phyloP scores from a whole-genome alignment of 306 rosid genomes.

The Vicia sativa region DNA sequence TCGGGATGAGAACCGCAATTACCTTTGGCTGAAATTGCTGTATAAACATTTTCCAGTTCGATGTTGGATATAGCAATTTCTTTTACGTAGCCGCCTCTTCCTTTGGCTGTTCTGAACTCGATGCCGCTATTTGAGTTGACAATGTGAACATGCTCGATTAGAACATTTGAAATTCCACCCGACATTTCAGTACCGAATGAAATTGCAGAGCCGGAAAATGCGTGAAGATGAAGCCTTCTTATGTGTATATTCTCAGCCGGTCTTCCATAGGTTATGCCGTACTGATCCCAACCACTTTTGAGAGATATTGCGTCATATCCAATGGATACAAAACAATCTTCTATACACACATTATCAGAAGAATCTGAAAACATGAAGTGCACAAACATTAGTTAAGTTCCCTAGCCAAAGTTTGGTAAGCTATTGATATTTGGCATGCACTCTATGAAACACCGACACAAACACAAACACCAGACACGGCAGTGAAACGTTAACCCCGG shows the following conservation, averaged over 20 bases:
- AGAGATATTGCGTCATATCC: slow-evolving; percentile 90
- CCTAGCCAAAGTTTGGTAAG: neutral
- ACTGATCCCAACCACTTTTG: slow-evolving; percentile 99
- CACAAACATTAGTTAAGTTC: slow-evolving; percentile 28
- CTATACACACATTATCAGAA: slow-evolving; percentile 83
- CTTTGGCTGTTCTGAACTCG: slow-evolving; percentile 76
- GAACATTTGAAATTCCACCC: slow-evolving; percentile 83
- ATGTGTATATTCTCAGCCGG: slow-evolving; percentile 83
- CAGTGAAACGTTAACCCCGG: neutral
- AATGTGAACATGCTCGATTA: slow-evolving; percentile 67
- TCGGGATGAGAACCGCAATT: slow-evolving; percentile 85
- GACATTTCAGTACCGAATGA: slow-evolving; percentile 98
- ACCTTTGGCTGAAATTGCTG: slow-evolving; percentile 80
- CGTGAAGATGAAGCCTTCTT: slow-evolving; percentile 65
- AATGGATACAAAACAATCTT: slow-evolving; percentile 69
- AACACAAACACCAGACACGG: neutral
- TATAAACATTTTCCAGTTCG: slow-evolving; percentile 58
- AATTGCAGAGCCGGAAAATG: slow-evolving; percentile 79
- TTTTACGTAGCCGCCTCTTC: slow-evolving; percentile 89
- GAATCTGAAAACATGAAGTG: slow-evolving; percentile 70
- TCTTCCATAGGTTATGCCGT: slow-evolving; percentile 84
- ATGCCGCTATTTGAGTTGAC: slow-evolving; percentile 68
- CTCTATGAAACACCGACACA: neutral
- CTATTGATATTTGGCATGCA: neutral
- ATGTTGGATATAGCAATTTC: slow-evolving; percentile 64